These are phyloP conservation scores for Musa itinerans DNA, from an alignment of 176 grass and related monocot species.

Conservation along the genomic window DNA sequence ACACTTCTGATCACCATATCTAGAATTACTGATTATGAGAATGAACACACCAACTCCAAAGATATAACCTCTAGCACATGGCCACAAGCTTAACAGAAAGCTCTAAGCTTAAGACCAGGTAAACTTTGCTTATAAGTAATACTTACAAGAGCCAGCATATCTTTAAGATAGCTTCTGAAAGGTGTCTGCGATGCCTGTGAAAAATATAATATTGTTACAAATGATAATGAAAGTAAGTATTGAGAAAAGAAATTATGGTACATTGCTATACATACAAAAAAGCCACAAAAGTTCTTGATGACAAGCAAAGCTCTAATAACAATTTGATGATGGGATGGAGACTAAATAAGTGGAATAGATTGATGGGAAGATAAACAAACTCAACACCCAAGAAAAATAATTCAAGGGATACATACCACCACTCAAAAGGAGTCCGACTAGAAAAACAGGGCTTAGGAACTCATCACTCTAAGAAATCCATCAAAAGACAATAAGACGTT, in stretches of 20 bases:
- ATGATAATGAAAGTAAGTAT: background rate
- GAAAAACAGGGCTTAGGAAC: no score
- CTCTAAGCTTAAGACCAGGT: background rate
- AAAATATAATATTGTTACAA: slow-evolving; percentile 5
- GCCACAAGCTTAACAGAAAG: slow-evolving; percentile 6
- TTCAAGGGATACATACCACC: no score
- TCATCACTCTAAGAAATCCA: no score
- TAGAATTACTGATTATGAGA: no score
- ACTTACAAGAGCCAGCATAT: slow-evolving; percentile 88
- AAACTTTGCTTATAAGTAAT: slow-evolving; percentile 8
- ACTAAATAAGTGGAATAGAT: no score
- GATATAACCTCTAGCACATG: background rate
- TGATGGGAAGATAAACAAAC: no score
- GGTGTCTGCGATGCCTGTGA: slow-evolving; percentile 68
- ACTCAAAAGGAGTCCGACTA: no score
- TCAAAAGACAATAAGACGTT: no score
- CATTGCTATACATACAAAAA: background rate
- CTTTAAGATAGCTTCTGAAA: slow-evolving; percentile 65
- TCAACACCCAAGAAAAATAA: no score
- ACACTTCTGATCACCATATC: no score
- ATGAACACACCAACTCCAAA: background rate
- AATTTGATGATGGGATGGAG: no score
- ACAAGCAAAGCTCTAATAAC: no score
- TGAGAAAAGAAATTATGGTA: background rate
- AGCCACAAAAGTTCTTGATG: background rate